Evolutionary conservation across 2,329 filamentous ascomycete species (phyloP), one percentile per base, ranked within the genome.

Genomic region (Cyphellophora europaea): DNA sequence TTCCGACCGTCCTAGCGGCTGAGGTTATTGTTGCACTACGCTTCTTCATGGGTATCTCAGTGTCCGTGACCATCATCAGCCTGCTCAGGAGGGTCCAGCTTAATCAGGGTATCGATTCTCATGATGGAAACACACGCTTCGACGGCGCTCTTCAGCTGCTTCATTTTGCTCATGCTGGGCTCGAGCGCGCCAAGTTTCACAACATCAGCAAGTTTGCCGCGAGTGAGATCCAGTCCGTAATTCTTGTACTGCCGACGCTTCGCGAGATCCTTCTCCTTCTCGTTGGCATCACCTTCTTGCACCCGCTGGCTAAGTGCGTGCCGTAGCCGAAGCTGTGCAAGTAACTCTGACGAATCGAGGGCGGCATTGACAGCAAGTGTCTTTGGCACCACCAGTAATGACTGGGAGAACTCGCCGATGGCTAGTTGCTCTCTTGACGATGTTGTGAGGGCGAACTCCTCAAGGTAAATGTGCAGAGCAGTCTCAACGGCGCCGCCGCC

Each of bases 101-200:
- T 93, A 66, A 98, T 96, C 63, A 98, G 72, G 47, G 91, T 96
- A 68, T 98, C 91, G 58, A 98, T 98, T 54, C 91, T 77, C 91
- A 98, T 96, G 59, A 98, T 96, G 56, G 87, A 84, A 62, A 98
- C 93, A 63, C 91, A 96, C 36, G 91, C 91, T 67, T 98, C 91
- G 32, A 98, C 91, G 17, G 91, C 91, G 63, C 83, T 93, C 80
- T 98, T 98, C 56, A 98, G 71, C 71, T 96, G 91, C 63, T 89
- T 82, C 49, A 98, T 76, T 73, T 98, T 98, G 74, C 89, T 95
- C 70, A 98, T 87, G 63, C 83, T 93, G 19, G 91, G 91, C 69
- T 98, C 91, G 55, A 98, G 63, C 43, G 98, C 88, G 55, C 91
- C 91, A 10, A 85, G 79, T 74, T 96, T 96, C 53, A 98, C 69